Percentiles rank a stretch among this genome's conserved stretches.
Conservation (phyloP, 257 asterid genomes). For the Solanum rostratum region DNA sequence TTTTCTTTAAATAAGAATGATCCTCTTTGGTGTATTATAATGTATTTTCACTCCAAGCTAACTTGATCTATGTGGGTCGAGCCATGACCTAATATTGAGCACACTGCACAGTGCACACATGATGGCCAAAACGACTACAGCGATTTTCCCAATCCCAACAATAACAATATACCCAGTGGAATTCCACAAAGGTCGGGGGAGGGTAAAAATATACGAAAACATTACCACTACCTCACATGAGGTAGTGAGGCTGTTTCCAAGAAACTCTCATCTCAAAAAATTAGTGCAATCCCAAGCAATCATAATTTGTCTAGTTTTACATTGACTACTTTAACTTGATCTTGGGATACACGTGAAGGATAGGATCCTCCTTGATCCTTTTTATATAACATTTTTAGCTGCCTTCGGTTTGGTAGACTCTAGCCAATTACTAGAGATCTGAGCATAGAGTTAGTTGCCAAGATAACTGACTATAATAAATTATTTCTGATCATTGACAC, state of each 20-base stretch:
- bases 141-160: too few relatives aligned
- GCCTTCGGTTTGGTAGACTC: too few relatives aligned
- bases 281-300: not conserved
- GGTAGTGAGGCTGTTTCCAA: too few relatives aligned
- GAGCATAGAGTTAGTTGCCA: not conserved
- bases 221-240: too few relatives aligned
- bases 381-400: too few relatives aligned
- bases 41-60: not conserved
- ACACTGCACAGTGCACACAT: not conserved
- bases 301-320: not conserved
- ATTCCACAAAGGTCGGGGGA: too few relatives aligned
- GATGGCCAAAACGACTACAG: not conserved
- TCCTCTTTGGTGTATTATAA: not conserved
- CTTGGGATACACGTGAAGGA: too few relatives aligned
- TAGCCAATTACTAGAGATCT: too few relatives aligned
- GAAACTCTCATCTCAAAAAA: too few relatives aligned
- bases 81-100: not conserved
- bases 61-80: not conserved
- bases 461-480: not conserved
- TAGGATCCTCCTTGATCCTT: too few relatives aligned
- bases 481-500: not conserved
- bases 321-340: not conserved
- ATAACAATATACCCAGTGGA: too few relatives aligned
- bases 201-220: too few relatives aligned
- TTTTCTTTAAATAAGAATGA: not conserved